phyloP scores from a whole-genome alignment of 176 grass and related monocot genomes.

The Triticum monococcum region DNA sequence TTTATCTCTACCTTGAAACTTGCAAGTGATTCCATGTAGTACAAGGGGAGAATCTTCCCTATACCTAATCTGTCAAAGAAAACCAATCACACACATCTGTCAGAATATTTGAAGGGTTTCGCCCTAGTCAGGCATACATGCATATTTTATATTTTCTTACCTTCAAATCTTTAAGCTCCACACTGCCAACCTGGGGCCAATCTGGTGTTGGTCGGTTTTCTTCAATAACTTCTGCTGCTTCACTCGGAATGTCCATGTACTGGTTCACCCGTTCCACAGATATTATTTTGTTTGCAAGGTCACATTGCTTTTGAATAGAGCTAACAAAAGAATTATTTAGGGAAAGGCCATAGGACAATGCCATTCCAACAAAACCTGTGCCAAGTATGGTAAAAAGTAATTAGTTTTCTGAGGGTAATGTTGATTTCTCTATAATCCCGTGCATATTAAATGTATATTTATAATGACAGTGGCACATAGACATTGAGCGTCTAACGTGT shows the following conservation, averaged over 20 bases:
- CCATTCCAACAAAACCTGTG: slow-evolving; percentile 94
- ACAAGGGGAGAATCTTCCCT: slow-evolving; percentile 67
- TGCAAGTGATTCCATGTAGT: slow-evolving; percentile 76
- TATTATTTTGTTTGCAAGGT: slow-evolving; percentile 77
- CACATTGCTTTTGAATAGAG: slow-evolving; percentile 91
- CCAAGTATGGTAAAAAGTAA: not conserved
- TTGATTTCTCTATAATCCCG: not conserved
- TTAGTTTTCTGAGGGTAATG: slow-evolving; percentile 10
- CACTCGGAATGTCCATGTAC: slow-evolving; percentile 80
- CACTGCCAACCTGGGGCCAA: slow-evolving; percentile 71
- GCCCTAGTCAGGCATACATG: not conserved
- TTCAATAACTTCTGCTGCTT: slow-evolving; percentile 70
- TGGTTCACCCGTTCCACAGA: slow-evolving; percentile 92
- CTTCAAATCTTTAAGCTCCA: slow-evolving; percentile 80
- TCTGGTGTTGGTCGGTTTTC: slow-evolving; percentile 51
- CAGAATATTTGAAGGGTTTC: not conserved
- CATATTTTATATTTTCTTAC: slow-evolving; percentile 31
- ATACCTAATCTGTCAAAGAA: slow-evolving; percentile 75
- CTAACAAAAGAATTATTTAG: slow-evolving; percentile 69
- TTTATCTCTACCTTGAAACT: slow-evolving; percentile 74
- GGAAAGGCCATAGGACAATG: slow-evolving; percentile 89
- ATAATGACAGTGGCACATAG: not conserved
- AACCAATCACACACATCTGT: slow-evolving; percentile 12
- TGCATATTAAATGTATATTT: not conserved
- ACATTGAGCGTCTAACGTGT: not conserved